These are phyloP conservation scores for Russula ochroleuca DNA, from an alignment of 768 basidiomycete genomes.

Conservation along the genomic window DNA sequence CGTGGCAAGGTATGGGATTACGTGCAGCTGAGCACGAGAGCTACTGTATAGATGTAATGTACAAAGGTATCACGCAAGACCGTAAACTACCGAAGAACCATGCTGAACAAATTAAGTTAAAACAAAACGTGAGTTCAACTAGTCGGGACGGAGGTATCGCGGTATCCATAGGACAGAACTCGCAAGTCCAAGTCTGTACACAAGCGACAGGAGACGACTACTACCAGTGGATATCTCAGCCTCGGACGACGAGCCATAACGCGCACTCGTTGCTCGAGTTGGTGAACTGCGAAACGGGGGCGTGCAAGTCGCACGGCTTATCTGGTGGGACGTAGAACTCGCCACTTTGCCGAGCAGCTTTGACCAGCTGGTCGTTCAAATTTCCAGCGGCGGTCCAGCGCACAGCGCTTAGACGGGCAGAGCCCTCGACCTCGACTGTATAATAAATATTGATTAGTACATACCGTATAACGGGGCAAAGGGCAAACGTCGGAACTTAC, in stretches of 20 bases:
- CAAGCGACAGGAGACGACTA: background rate
- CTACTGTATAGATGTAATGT: background rate
- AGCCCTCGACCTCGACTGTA: constrained; percentile 4
- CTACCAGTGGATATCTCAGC: background rate
- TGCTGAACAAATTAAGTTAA: too few species aligned
- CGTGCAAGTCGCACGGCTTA: background rate
- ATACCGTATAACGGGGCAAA: background rate
- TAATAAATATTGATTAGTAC: background rate
- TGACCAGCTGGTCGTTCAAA: background rate
- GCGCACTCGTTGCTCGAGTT: background rate
- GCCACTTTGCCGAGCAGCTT: background rate
- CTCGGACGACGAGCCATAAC: constrained; percentile 1
- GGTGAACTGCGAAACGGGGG: background rate
- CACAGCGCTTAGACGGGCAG: constrained; percentile 12
- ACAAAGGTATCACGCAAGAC: background rate
- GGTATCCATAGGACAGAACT: background rate
- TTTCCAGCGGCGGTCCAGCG: constrained; percentile 8
- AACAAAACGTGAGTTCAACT: background rate
- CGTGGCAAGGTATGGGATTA: background rate
- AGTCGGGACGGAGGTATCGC: background rate
- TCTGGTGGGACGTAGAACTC: constrained; percentile 1
- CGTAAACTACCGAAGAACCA: background rate
- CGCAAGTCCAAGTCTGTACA: background rate
- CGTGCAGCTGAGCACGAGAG: background rate
- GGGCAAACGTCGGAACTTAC: background rate